These are phyloP conservation scores for Funneliformis caledonium DNA, from an alignment of 371 early-diverging fungal genomes.

Conservation along the genomic window DNA sequence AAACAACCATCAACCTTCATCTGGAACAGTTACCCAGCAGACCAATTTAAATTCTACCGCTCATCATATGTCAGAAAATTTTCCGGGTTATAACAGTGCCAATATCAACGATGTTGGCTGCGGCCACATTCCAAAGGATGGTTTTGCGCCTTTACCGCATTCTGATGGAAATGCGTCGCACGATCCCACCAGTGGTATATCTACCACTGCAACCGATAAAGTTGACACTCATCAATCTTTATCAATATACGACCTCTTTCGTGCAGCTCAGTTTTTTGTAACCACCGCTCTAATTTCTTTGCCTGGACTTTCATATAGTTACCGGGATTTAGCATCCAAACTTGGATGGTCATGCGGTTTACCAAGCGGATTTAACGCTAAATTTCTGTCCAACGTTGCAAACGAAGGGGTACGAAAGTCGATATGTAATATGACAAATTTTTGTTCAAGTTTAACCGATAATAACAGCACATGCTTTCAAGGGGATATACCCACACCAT, in stretches of 20 bases:
- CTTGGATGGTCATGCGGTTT: slow-evolving; percentile 26
- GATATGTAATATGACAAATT: background rate
- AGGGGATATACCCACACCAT: background rate
- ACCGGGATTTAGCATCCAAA: slow-evolving; percentile 14
- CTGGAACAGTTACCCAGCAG: no score
- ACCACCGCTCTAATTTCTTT: slow-evolving; percentile 26
- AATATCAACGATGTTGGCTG: no score
- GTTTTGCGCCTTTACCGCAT: background rate
- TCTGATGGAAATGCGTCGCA: background rate
- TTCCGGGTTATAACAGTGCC: no score
- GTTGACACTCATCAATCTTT: background rate
- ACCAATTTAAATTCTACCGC: no score
- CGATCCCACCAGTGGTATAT: background rate
- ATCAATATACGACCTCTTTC: slow-evolving; percentile 30
- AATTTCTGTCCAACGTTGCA: background rate
- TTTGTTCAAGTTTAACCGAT: background rate
- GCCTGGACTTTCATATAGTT: background rate
- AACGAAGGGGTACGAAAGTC: background rate
- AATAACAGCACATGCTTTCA: background rate
- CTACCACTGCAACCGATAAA: background rate
- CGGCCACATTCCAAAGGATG: no score
- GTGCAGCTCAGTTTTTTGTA: slow-evolving; percentile 20
- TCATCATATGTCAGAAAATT: no score
- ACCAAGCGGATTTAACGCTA: background rate
- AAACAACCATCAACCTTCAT: no score